phyloP scores from a whole-genome alignment of 75 land plant species.

The Cunninghamia lanceolata region DNA sequence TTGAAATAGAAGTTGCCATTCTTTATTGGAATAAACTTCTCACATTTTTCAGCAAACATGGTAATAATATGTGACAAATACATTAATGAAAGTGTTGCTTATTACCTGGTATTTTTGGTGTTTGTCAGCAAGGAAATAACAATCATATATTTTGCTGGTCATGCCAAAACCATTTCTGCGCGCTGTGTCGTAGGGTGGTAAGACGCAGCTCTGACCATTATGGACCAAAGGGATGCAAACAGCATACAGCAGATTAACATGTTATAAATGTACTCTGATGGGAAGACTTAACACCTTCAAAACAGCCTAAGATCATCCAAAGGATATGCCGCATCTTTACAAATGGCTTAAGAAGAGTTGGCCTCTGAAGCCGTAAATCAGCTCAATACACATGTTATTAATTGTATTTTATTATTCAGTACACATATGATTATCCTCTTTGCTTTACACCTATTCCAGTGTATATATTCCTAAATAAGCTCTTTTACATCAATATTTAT shows the following conservation, averaged over 20 bases:
- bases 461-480: neutral
- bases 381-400: too few species aligned
- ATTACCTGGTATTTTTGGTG: neutral
- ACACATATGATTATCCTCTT: neutral
- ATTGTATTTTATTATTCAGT: neutral
- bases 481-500: neutral
- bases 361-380: neutral
- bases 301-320: neutral
- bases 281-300: neutral
- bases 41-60: neutral
- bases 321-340: neutral
- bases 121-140: conserved; percentile 75
- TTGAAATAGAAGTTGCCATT: neutral
- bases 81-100: neutral
- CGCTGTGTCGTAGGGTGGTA: conserved; percentile 65
- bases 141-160: conserved; percentile 95
- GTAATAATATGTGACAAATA: neutral
- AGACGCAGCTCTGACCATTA: conserved; percentile 68
- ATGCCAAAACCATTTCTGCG: conserved; percentile 80
- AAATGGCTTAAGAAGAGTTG: neutral
- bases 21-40: neutral
- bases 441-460: neutral
- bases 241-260: conserved; percentile 60
- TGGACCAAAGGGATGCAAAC: conserved; percentile 81
- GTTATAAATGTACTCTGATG: neutral